Conservation (phyloP, 495 filamentous ascomycete species). For the Lasiosphaeris hirsuta region DNA sequence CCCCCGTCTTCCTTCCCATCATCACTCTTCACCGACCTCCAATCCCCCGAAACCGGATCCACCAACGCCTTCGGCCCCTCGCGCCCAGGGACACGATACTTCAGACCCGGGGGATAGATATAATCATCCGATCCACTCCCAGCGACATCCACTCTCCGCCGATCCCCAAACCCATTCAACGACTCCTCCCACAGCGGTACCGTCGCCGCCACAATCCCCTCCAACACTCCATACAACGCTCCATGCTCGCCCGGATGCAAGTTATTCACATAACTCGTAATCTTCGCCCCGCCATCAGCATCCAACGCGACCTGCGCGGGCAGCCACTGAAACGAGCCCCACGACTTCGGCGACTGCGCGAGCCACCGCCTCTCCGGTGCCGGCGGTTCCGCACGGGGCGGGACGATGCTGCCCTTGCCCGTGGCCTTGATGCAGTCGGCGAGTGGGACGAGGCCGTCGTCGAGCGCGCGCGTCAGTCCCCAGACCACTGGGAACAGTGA, state of each 20-base stretch:
- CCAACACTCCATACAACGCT: slow-evolving; percentile 50
- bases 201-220: slow-evolving; percentile 44
- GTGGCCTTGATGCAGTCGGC: slow-evolving; percentile 38
- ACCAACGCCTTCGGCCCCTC: slow-evolving; percentile 1
- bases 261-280: slow-evolving; percentile 67
- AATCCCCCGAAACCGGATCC: slow-evolving; percentile 7
- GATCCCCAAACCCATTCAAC: slow-evolving; percentile 14
- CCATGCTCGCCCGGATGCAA: slow-evolving; percentile 48
- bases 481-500: slow-evolving; percentile 59
- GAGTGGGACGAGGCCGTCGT: slow-evolving; percentile 32
- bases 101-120: slow-evolving; percentile 12
- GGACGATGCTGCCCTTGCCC: slow-evolving; percentile 38
- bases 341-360: slow-evolving; percentile 12
- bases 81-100: slow-evolving; percentile 16
- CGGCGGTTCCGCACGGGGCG: neutral
- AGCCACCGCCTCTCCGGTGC: neutral
- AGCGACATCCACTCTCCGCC: slow-evolving; percentile 14
- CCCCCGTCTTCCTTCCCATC: neutral
- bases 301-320: slow-evolving; percentile 51
- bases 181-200: slow-evolving; percentile 51
- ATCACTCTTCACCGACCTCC: neutral
- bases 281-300: slow-evolving; percentile 52
- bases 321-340: slow-evolving; percentile 53
- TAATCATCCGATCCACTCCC: slow-evolving; percentile 10
- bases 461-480: slow-evolving; percentile 47